These are phyloP conservation scores for Phascolomyces articulosus DNA, from an alignment of 371 early-diverging fungal genomes.

Conservation along the genomic window DNA sequence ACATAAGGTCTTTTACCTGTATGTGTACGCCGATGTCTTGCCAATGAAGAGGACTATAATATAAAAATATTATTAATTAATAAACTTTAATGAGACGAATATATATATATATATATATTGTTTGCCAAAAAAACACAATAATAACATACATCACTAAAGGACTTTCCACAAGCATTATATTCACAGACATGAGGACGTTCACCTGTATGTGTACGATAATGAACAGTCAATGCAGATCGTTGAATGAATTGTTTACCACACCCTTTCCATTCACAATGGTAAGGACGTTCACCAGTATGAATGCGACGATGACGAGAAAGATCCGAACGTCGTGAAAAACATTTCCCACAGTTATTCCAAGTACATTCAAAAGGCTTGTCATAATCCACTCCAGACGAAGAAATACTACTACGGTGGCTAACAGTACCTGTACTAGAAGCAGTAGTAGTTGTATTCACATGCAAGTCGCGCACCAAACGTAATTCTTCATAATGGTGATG, in stretches of 20 bases:
- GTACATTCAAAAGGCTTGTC: conserved; percentile 68
- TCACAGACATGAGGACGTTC: conserved; percentile 75
- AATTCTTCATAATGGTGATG: not conserved
- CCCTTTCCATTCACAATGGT: conserved; percentile 59
- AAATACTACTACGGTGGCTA: not conserved
- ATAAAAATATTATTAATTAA: not conserved
- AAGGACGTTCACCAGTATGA: conserved; percentile 78
- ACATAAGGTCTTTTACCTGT: conserved; percentile 56
- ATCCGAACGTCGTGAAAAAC: conserved; percentile 82
- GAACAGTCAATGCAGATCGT: conserved; percentile 75
- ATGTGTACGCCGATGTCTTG: conserved; percentile 55
- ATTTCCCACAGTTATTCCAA: conserved; percentile 71
- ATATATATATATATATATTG: conserved; percentile 7
- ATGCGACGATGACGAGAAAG: conserved; percentile 77
- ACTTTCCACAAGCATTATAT: conserved; percentile 63
- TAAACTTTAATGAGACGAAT: not conserved
- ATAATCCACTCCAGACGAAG: conserved; percentile 24
- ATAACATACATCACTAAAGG: conserved; percentile 52
- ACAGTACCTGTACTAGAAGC: not conserved
- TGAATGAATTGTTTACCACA: conserved; percentile 79
- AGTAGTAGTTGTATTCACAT: not conserved
- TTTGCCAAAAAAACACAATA: no score
- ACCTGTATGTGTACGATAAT: conserved; percentile 76
- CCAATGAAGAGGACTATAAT: conserved; percentile 50
- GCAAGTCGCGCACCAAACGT: not conserved